Conservation (phyloP, 768 basidiomycete species). For the Tephrocybe rancida region DNA sequence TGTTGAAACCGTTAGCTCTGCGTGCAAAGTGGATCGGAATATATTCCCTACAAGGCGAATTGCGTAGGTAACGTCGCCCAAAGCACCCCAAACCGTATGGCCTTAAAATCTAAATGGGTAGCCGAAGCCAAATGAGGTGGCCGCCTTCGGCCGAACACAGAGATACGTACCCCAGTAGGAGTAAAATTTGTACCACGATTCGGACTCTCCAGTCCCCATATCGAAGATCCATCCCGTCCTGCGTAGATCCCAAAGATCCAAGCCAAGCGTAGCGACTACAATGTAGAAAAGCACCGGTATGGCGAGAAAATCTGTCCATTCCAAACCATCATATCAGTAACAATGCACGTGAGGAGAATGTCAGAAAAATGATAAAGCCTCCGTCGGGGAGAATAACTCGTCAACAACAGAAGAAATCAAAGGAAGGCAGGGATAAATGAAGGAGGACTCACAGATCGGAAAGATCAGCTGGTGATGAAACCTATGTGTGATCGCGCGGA, state of each 20-base stretch:
- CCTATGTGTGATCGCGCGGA: constrained; percentile 79
- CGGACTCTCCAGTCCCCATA: constrained; percentile 40
- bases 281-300: constrained; percentile 88
- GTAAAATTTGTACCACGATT: constrained; percentile 86
- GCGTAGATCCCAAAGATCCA: constrained; percentile 65
- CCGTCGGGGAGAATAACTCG: no score
- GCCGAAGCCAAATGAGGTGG: not conserved
- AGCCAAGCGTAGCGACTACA: constrained; percentile 61
- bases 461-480: constrained; percentile 91
- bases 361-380: not conserved
- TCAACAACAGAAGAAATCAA: no score
- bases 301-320: constrained; percentile 78
- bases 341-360: not conserved
- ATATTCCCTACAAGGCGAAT: constrained; percentile 76
- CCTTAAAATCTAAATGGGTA: constrained; percentile 52
- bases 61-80: constrained; percentile 92
- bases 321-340: not conserved
- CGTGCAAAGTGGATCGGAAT: not conserved
- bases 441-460: constrained; percentile 66
- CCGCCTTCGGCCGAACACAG: not conserved
- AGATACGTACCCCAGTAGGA: constrained; percentile 64
- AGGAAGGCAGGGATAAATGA: not conserved
- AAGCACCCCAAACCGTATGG: constrained; percentile 65
- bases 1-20: constrained; percentile 25
- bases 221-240: constrained; percentile 86